phyloP scores from a whole-genome alignment of 1,284 basidiomycete species.

The Ustilago lituana region DNA sequence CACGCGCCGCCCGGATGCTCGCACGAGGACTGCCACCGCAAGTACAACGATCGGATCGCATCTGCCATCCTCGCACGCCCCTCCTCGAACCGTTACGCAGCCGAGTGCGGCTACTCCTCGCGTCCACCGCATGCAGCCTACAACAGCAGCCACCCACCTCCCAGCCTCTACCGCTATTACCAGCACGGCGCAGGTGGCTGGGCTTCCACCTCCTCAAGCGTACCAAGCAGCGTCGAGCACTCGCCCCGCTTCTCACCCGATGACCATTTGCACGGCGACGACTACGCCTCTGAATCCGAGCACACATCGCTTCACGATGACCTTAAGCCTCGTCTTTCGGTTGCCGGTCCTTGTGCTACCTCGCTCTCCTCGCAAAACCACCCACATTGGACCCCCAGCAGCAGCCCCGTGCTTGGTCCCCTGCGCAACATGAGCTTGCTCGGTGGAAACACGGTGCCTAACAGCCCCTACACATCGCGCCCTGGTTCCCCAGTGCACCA shows the following conservation, averaged over 20 bases:
- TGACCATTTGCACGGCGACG: conserved; percentile 57
- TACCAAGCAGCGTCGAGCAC: conserved; percentile 63
- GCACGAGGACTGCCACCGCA: conserved; percentile 61
- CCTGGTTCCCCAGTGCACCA: conserved; percentile 58
- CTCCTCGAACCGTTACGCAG: conserved; percentile 24
- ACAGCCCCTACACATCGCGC: conserved; percentile 59
- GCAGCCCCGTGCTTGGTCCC: conserved; percentile 65
- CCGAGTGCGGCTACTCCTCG: conserved; percentile 31
- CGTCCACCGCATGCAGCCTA: conserved; percentile 35
- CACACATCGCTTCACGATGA: conserved; percentile 41
- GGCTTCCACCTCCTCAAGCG: conserved; percentile 57
- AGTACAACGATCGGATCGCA: conserved; percentile 58
- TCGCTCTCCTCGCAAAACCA: conserved; percentile 21
- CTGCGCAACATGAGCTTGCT: conserved; percentile 65
- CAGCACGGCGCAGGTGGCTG: conserved; percentile 43
- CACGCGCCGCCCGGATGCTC: conserved; percentile 54
- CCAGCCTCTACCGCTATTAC: conserved; percentile 50
- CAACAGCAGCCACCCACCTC: conserved; percentile 43
- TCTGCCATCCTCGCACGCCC: conserved; percentile 44
- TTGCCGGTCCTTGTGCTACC: conserved; percentile 7
- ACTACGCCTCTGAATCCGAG: conserved; percentile 57
- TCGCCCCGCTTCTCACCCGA: conserved; percentile 61
- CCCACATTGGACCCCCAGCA: conserved; percentile 62
- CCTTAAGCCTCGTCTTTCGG: conserved; percentile 28
- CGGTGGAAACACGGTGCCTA: conserved; percentile 61